Evolutionary conservation across 2,329 filamentous ascomycete genomes (phyloP).

Genomic region (Claviceps citrina): DNA sequence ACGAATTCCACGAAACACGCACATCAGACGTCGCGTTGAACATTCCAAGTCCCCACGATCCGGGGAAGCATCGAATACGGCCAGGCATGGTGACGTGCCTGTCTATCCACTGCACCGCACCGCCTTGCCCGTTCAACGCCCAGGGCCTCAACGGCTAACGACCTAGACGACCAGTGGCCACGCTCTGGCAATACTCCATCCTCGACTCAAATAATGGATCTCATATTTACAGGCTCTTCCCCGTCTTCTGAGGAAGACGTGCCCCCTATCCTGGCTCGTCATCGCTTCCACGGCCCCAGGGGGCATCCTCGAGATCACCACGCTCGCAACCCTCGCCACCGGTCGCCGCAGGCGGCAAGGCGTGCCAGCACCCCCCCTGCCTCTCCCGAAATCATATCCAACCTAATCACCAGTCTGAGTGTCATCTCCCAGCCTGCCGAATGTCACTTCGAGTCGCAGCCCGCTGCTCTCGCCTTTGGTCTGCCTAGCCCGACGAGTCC

Average conservation of each 20-base stretch:
- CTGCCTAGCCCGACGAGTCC: conserved; percentile 23
- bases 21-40: too few species aligned
- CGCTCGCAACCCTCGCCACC: conserved; percentile 5
- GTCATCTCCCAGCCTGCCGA: conserved; percentile 53
- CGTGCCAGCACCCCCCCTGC: conserved; percentile 23
- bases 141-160: not conserved
- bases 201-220: conserved; percentile 14
- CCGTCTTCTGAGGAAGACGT: conserved; percentile 8
- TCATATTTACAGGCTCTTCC: conserved; percentile 4
- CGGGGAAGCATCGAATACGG: not conserved
- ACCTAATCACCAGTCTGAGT: conserved; percentile 53
- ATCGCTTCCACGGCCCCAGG: conserved; percentile 1
- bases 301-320: conserved; percentile 1
- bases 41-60: not conserved
- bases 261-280: conserved; percentile 19
- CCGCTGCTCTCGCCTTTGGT: conserved; percentile 26
- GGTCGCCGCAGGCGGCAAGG: conserved; percentile 5
- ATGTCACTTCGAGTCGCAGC: conserved; percentile 50
- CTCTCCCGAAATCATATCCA: conserved; percentile 55
- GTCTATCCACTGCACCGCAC: not conserved
- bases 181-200: not conserved
- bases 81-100: not conserved
- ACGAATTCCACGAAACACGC: too few species aligned
- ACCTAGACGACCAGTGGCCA: not conserved
- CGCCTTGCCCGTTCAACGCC: not conserved